Percentiles rank a stretch among this genome's conserved stretches.
Conservation (phyloP, 768 basidiomycete genomes). For the Suillus ampliporus region DNA sequence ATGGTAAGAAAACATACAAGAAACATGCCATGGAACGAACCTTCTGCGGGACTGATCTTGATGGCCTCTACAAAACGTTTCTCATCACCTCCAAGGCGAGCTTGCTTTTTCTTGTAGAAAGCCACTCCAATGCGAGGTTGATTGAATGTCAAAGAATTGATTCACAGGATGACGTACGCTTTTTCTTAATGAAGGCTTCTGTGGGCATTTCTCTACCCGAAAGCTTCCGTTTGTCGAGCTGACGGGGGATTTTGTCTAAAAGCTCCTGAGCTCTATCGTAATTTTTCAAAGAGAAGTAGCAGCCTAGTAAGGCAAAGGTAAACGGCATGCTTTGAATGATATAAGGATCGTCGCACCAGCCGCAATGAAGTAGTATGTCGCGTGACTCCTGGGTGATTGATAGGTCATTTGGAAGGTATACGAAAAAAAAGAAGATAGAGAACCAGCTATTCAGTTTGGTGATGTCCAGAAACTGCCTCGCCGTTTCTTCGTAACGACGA, state of each 20-base stretch:
- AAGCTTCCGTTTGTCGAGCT: conserved; percentile 65
- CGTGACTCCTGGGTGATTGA: conserved; percentile 62
- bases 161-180: conserved; percentile 49
- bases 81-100: conserved; percentile 56
- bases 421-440: neutral
- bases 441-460: conserved; percentile 76
- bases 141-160: conserved; percentile 5
- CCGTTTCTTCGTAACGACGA: conserved; percentile 68
- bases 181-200: conserved; percentile 80
- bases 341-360: conserved; percentile 48
- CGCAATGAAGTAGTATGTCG: conserved; percentile 78
- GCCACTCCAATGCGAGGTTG: conserved; percentile 45
- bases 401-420: neutral
- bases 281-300: conserved; percentile 62
- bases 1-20: conserved; percentile 13
- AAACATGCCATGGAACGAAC: conserved; percentile 40
- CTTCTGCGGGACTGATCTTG: conserved; percentile 73
- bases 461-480: conserved; percentile 66
- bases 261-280: conserved; percentile 63
- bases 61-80: conserved; percentile 57
- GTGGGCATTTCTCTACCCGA: conserved; percentile 75
- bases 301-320: conserved; percentile 46
- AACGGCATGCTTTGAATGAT: conserved; percentile 4
- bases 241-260: conserved; percentile 62
- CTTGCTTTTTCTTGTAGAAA: conserved; percentile 76